These are phyloP conservation scores for Pseudogymnoascus sp. DNA, from an alignment of 2,329 filamentous ascomycete species.

Conservation along the genomic window DNA sequence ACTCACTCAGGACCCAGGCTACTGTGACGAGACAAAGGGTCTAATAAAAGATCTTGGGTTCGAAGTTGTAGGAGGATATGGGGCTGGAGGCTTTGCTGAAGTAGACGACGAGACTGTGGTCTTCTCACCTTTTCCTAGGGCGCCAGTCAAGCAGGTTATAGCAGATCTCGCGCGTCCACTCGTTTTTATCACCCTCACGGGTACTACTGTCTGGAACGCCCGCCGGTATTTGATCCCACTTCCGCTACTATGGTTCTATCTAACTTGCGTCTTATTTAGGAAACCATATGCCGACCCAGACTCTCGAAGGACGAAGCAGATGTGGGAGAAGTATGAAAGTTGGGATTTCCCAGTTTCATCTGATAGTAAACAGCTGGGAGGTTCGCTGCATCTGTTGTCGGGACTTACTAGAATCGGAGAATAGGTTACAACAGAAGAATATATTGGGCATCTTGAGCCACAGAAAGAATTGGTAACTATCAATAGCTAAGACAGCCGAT, in stretches of 20 bases:
- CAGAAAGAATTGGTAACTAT: not conserved
- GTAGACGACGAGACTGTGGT: slow-evolving; percentile 31
- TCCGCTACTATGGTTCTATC: slow-evolving; percentile 9
- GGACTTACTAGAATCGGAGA: not conserved
- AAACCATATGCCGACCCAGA: slow-evolving; percentile 17
- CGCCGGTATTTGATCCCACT: not conserved
- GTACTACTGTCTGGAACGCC: slow-evolving; percentile 8
- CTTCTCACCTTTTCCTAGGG: slow-evolving; percentile 28
- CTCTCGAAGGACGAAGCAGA: slow-evolving; percentile 20
- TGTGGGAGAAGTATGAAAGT: slow-evolving; percentile 20
- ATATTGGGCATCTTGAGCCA: not conserved
- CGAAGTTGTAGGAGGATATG: slow-evolving; percentile 21
- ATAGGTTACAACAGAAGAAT: not conserved
- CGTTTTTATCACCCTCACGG: slow-evolving; percentile 3
- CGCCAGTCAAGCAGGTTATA: slow-evolving; percentile 31
- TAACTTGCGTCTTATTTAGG: slow-evolving; percentile 15
- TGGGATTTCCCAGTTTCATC: slow-evolving; percentile 12
- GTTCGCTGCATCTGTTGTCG: not conserved
- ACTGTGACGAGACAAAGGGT: slow-evolving; percentile 15
- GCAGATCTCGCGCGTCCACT: slow-evolving; percentile 31
- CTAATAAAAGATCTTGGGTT: slow-evolving; percentile 20
- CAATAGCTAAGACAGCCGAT: no score
- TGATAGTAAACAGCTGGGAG: slow-evolving; percentile 12
- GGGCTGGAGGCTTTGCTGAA: slow-evolving; percentile 29
- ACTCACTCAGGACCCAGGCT: slow-evolving; percentile 23